phyloP scores from a whole-genome alignment of 2,329 filamentous ascomycete species.

The Metarhizium sp. region DNA sequence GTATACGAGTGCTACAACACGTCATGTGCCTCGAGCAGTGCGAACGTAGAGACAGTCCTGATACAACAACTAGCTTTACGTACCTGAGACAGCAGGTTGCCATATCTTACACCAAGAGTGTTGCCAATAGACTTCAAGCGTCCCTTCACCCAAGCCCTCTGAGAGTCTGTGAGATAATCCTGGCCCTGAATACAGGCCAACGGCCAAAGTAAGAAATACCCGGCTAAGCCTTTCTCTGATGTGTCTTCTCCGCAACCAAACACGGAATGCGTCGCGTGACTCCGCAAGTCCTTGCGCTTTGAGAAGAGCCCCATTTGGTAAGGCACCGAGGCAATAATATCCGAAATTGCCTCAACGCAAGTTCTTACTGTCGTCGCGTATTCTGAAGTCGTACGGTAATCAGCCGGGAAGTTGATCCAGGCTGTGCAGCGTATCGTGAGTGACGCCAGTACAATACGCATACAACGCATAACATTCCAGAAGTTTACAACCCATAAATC shows the following conservation, averaged over 20 bases:
- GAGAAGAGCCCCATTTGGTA: conserved; percentile 50
- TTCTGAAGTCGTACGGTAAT: conserved; percentile 52
- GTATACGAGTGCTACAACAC: background rate
- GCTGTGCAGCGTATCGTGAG: conserved; percentile 48
- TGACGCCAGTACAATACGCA: conserved; percentile 43
- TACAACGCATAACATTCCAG: conserved; percentile 44
- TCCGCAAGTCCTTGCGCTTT: conserved; percentile 28
- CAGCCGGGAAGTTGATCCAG: conserved; percentile 48
- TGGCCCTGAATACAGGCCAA: conserved; percentile 41
- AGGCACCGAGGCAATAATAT: conserved; percentile 49
- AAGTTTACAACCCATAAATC: conserved; percentile 48
- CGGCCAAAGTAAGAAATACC: conserved; percentile 50
- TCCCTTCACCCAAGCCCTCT: conserved; percentile 44
- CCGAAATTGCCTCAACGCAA: conserved; percentile 42
- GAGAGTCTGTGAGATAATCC: conserved; percentile 49
- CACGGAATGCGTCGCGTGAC: conserved; percentile 27
- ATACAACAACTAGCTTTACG: background rate
- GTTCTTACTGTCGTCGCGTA: conserved; percentile 43
- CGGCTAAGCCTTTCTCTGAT: conserved; percentile 42
- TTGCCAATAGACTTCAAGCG: conserved; percentile 44
- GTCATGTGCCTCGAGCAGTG: background rate
- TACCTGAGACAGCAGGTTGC: conserved; percentile 45
- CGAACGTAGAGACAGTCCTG: background rate
- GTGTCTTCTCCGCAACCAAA: conserved; percentile 42
- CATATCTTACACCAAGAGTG: conserved; percentile 47